Percentiles rank a stretch among this genome's conserved stretches.
These are phyloP conservation scores for apple (Malus domestica) DNA, from an alignment of 306 rosid species.

Conservation along the genomic window ASM211411v1 NC_041801.1:16243001-16243500, in stretches of 20 bases:
- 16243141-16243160: conserved; percentile 86
- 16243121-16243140: conserved; percentile 88
- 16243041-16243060: conserved; percentile 60
- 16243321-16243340: background rate
- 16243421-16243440: conserved; percentile 39
- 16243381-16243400: conserved; percentile 91
- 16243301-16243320: background rate
- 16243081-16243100: conserved; percentile 85
- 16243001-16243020: conserved; percentile 13
- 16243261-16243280: background rate
- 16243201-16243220: conserved; percentile 70
- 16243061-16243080: conserved; percentile 80
- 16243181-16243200: conserved; percentile 73
- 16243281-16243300: background rate
- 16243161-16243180: conserved; percentile 96
- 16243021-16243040: conserved; percentile 12
- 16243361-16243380: conserved; percentile 90
- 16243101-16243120: conserved; percentile 88
- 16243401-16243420: conserved; percentile 74
- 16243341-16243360: conserved; percentile 60
- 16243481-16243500: background rate
- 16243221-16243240: conserved; percentile 32
- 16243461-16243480: conserved; percentile 40
- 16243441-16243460: conserved; percentile 73
- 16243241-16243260: background rate